Percentiles rank a stretch among this genome's conserved stretches.
phyloP scores from a whole-genome alignment of 345 rosid species.

The Chamaenerion angustifolium region DNA sequence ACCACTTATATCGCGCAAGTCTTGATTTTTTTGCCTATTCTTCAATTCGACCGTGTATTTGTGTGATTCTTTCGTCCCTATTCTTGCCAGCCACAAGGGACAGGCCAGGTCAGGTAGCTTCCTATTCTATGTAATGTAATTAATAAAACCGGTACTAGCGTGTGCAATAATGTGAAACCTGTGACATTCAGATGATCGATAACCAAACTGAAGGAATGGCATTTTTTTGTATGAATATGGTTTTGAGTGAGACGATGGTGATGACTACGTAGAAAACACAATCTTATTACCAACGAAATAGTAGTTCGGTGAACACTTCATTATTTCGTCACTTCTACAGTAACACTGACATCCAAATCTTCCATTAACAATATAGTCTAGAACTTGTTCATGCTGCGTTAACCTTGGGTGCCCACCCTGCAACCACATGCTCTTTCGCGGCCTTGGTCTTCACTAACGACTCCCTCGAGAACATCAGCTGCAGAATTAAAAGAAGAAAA shows the following conservation, averaged over 20 bases:
- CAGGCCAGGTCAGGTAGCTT: no score
- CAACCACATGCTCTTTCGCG: slow-evolving; percentile 40
- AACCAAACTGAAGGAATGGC: background rate
- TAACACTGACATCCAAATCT: background rate
- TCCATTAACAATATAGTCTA: background rate
- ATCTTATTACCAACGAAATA: background rate
- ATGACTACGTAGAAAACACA: background rate
- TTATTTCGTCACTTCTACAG: no score
- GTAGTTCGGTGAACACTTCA: background rate
- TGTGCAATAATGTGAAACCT: no score
- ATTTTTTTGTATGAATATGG: background rate
- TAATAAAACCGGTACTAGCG: no score
- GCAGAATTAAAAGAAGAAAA: slow-evolving; percentile 6
- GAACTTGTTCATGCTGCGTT: slow-evolving; percentile 31
- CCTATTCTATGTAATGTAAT: no score
- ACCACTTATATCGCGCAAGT: slow-evolving; percentile 40
- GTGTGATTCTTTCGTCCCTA: no score
- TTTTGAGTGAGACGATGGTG: background rate
- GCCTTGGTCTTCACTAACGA: slow-evolving; percentile 65
- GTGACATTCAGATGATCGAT: no score
- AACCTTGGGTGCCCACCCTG: slow-evolving; percentile 83
- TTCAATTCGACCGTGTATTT: background rate
- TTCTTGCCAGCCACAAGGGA: no score
- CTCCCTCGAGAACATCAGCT: slow-evolving; percentile 42
- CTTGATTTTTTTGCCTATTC: slow-evolving; percentile 5